phyloP scores from a whole-genome alignment of 352 stramenopile genomes.

The Globisporangium parvum region DNA sequence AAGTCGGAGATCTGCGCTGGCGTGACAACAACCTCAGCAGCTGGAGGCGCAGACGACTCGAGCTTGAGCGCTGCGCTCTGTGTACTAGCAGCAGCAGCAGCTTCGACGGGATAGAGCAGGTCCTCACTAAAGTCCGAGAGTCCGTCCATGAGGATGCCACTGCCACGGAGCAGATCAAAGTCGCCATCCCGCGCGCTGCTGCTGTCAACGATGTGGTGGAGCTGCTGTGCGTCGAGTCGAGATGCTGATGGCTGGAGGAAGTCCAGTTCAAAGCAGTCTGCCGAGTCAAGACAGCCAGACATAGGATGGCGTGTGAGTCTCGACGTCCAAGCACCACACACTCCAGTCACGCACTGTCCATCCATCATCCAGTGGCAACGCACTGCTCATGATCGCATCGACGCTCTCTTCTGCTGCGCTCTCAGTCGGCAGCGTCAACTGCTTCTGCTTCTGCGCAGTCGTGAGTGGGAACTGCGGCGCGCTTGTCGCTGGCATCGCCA shows the following conservation, averaged over 20 bases:
- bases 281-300: not conserved
- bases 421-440: not conserved
- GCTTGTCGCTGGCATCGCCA: not conserved
- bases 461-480: constrained; percentile 9
- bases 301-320: not conserved
- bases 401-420: constrained; percentile 23
- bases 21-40: constrained; percentile 16
- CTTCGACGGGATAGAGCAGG: constrained; percentile 24
- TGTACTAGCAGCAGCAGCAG: constrained; percentile 3
- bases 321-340: no score
- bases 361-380: not conserved
- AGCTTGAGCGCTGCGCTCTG: not conserved
- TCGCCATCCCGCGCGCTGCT: not conserved
- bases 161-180: constrained; percentile 13
- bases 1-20: constrained; percentile 69
- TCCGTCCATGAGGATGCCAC: constrained; percentile 7
- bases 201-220: not conserved
- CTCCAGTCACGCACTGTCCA: no score
- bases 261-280: constrained; percentile 56
- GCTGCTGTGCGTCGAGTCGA: not conserved
- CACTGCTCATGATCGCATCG: constrained; percentile 60
- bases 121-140: constrained; percentile 23
- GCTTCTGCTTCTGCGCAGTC: constrained; percentile 1
- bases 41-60: no score
- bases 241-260: constrained; percentile 18